Conservation (phyloP, 306 rosid species). For the Hippophae tibetana region DNA sequence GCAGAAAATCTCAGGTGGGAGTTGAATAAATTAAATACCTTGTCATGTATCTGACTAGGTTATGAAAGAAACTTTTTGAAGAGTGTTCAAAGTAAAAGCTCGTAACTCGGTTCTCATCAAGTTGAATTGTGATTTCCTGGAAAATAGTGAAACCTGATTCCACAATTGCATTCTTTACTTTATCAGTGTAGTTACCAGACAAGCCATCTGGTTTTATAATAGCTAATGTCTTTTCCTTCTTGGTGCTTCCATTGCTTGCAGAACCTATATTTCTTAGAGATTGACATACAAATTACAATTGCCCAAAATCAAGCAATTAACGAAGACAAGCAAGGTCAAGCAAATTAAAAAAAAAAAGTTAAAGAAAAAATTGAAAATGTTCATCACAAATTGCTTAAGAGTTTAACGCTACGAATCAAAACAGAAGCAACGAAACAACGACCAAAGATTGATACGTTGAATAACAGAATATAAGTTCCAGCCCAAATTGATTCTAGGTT, state of each 20-base stretch:
- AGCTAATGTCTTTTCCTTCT: slow-evolving; percentile 52
- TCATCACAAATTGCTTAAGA: neutral
- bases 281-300: neutral
- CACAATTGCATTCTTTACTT: slow-evolving; percentile 42
- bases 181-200: slow-evolving; percentile 48
- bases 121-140: slow-evolving; percentile 43
- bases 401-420: neutral
- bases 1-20: slow-evolving; percentile 8
- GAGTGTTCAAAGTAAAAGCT: slow-evolving; percentile 69
- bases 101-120: slow-evolving; percentile 47
- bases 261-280: slow-evolving; percentile 31
- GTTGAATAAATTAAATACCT: slow-evolving; percentile 45
- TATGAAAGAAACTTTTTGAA: slow-evolving; percentile 52
- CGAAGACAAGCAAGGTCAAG: neutral
- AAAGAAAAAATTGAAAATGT: no score
- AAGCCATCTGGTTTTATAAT: slow-evolving; percentile 84
- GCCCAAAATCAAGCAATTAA: neutral
- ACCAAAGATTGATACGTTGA: no score
- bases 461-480: no score
- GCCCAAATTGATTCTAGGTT: no score
- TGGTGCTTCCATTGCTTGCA: slow-evolving; percentile 21
- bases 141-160: slow-evolving; percentile 50
- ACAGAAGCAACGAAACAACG: no score
- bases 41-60: slow-evolving; percentile 65
- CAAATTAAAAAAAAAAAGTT: neutral